Evolutionary conservation across 192 early-diverging fungal species (phyloP).

Genomic region (Chytriomyces sp.): DNA sequence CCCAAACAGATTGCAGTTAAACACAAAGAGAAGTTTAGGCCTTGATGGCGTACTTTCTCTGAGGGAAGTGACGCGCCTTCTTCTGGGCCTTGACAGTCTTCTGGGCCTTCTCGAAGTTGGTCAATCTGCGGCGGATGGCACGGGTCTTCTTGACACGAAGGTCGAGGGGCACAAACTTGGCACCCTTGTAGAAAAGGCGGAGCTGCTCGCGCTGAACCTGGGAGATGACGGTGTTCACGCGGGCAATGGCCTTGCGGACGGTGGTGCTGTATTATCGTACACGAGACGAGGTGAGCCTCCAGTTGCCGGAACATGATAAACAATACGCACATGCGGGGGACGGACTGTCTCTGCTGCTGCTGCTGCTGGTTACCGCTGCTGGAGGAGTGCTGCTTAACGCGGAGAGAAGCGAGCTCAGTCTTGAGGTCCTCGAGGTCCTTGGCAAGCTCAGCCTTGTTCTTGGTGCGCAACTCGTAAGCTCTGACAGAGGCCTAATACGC

Average conservation of each 20-base stretch:
- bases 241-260: conserved; percentile 92
- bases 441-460: conserved; percentile 90
- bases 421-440: conserved; percentile 93
- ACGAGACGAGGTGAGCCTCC: no score
- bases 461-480: conserved; percentile 88
- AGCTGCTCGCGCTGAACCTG: conserved; percentile 89
- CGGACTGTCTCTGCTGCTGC: conserved; percentile 21
- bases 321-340: conserved; percentile 74
- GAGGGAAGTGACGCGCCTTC: conserved; percentile 87
- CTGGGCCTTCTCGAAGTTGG: conserved; percentile 71
- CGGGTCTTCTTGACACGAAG: conserved; percentile 99
- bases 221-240: conserved; percentile 93
- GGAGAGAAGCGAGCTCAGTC: conserved; percentile 89
- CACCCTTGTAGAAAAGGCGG: conserved; percentile 87
- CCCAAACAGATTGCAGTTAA: no score
- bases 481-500: conserved; percentile 15
- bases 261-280: conserved; percentile 58
- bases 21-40: no score
- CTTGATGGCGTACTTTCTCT: conserved; percentile 74
- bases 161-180: conserved; percentile 95
- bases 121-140: conserved; percentile 94
- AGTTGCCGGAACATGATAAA: no score
- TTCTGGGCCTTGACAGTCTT: conserved; percentile 91
- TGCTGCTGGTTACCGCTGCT: conserved; percentile 70
- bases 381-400: conserved; percentile 91